A percentile compares a stretch with the other conserved stretches of the same genome.
These are phyloP conservation scores for Annulohypoxylon bovei DNA, from an alignment of 495 filamentous ascomycete species.

Conservation along the genomic window DNA sequence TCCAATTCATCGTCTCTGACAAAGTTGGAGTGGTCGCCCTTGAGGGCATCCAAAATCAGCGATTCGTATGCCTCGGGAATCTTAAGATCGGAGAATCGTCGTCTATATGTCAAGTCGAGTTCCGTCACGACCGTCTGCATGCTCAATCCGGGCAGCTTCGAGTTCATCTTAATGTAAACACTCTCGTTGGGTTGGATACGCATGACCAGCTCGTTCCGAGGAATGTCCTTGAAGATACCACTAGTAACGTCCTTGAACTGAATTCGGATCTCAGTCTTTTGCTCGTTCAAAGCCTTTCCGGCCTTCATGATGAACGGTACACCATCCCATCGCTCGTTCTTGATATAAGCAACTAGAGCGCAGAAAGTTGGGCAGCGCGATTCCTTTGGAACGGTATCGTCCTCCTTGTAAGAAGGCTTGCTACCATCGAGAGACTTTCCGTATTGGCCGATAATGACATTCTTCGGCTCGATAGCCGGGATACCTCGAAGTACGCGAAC, in stretches of 20 bases:
- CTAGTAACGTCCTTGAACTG: conserved; percentile 99
- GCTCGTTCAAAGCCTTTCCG: conserved; percentile 98
- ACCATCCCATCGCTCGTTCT: conserved; percentile 99
- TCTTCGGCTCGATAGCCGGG: conserved; percentile 96
- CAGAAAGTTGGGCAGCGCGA: conserved; percentile 98
- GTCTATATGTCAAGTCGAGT: conserved; percentile 96
- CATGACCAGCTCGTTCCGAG: conserved; percentile 98
- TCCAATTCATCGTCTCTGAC: conserved; percentile 99
- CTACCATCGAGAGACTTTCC: conserved; percentile 94
- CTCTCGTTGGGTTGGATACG: conserved; percentile 99
- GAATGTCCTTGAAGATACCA: conserved; percentile 99
- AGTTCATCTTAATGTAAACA: conserved; percentile 99
- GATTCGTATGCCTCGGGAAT: conserved; percentile 99
- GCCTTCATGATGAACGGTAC: conserved; percentile 99
- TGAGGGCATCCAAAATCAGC: conserved; percentile 94
- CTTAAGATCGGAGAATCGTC: conserved; percentile 98
- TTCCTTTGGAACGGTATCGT: conserved; percentile 97
- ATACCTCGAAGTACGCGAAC: conserved; percentile 94
- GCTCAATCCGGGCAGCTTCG: conserved; percentile 95
- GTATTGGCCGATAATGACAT: conserved; percentile 99
- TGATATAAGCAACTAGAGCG: conserved; percentile 95
- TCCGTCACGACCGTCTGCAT: conserved; percentile 99
- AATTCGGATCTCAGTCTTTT: conserved; percentile 99
- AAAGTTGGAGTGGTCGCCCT: conserved; percentile 99
- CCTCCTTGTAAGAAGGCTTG: conserved; percentile 98